Conservation (phyloP, 225 moss, liverwort and hornwort species). For the Lunularia cruciata region DNA sequence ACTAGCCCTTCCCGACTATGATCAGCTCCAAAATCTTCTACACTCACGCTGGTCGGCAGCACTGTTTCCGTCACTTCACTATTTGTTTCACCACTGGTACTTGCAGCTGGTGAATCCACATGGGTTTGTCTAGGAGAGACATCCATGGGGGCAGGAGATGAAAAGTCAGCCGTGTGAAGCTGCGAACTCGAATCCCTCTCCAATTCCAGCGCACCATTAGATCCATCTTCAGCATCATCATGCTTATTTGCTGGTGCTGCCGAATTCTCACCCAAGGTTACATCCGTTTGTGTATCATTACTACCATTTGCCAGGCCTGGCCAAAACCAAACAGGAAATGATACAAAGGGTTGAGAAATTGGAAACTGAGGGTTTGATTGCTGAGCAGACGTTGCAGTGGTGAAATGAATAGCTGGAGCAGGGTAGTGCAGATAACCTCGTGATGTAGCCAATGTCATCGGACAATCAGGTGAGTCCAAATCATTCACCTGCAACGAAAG, state of each 20-base stretch:
- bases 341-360: conserved; percentile 65
- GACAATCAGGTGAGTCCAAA: conserved; percentile 97
- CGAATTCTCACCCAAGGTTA: conserved; percentile 52
- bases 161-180: conserved; percentile 67
- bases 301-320: conserved; percentile 72
- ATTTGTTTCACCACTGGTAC: conserved; percentile 54
- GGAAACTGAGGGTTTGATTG: conserved; percentile 58
- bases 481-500: conserved; percentile 80
- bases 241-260: conserved; percentile 52
- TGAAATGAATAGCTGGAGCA: conserved; percentile 85
- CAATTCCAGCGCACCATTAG: conserved; percentile 55
- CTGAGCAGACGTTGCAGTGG: conserved; percentile 53
- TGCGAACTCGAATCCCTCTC: conserved; percentile 66
- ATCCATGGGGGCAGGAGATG: conserved; percentile 89
- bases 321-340: conserved; percentile 81
- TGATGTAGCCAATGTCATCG: conserved; percentile 96
- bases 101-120: conserved; percentile 49
- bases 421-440: conserved; percentile 92
- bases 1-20: conserved; percentile 30
- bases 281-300: conserved; percentile 59
- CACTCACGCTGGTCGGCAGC: conserved; percentile 48
- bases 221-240: conserved; percentile 68
- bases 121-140: conserved; percentile 78
- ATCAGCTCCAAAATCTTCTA: conserved; percentile 48
- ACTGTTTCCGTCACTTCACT: conserved; percentile 61